Evolutionary conservation across 306 rosid genomes (phyloP).

Genomic region (Heteromeles arbutifolia): DNA sequence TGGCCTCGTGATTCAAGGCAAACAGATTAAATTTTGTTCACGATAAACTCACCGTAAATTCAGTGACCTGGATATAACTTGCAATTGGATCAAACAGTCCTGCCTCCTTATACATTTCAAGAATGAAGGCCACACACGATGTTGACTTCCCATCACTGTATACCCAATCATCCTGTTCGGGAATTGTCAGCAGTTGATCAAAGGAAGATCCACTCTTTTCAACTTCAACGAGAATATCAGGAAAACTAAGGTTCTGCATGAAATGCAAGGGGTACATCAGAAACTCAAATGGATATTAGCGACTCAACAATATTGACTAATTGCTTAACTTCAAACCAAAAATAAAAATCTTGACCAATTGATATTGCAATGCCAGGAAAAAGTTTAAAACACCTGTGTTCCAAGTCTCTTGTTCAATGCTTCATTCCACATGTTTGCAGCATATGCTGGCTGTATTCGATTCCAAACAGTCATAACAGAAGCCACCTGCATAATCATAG

Average conservation of each 20-base stretch:
- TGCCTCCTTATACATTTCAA: constrained; percentile 89
- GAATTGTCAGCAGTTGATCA: constrained; percentile 74
- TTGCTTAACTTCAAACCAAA: not conserved
- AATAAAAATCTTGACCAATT: not conserved
- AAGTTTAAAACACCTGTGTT: constrained; percentile 43
- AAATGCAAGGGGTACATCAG: constrained; percentile 20
- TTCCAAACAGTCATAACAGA: constrained; percentile 95
- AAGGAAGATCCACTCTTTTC: constrained; percentile 83
- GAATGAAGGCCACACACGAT: constrained; percentile 82
- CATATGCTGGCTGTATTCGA: constrained; percentile 79
- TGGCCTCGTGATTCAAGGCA: constrained; percentile 1
- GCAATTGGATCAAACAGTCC: constrained; percentile 84
- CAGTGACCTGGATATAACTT: constrained; percentile 85
- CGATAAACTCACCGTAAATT: constrained; percentile 74
- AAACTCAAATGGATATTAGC: not conserved
- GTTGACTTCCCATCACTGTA: constrained; percentile 90
- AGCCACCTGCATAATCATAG: constrained; percentile 63
- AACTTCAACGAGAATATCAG: constrained; percentile 78
- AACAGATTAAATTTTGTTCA: constrained; percentile 7
- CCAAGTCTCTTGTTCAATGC: constrained; percentile 93
- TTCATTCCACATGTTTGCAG: constrained; percentile 95
- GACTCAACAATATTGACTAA: not conserved
- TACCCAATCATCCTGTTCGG: constrained; percentile 91
- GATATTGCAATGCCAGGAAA: not conserved
- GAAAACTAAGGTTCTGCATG: constrained; percentile 66